Evolutionary conservation across 176 grass and related monocot genomes (phyloP).

Genomic region (Melocanna baccifera): DNA sequence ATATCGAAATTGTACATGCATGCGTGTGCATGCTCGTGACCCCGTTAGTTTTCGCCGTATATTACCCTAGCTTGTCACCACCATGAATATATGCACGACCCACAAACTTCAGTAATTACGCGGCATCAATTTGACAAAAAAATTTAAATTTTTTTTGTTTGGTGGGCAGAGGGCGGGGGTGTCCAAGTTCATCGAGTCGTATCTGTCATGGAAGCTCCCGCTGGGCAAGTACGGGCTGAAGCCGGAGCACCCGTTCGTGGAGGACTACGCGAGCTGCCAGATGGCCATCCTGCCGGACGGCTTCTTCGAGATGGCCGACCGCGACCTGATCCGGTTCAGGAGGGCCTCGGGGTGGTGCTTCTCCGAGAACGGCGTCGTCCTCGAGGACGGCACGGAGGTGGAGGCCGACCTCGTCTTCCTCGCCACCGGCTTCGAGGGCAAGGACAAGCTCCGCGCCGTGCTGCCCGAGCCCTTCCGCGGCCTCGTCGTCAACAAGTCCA

Average conservation of each 20-base stretch:
- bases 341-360: conserved; percentile 65
- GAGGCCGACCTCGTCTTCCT: conserved; percentile 93
- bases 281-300: conserved; percentile 94
- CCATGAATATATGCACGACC: not conserved
- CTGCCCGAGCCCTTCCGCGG: conserved; percentile 62
- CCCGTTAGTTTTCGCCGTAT: not conserved
- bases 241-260: conserved; percentile 89
- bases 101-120: not conserved
- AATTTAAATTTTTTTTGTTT: not conserved
- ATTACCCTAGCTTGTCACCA: not conserved
- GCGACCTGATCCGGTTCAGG: conserved; percentile 55
- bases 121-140: no score
- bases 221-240: conserved; percentile 76
- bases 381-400: conserved; percentile 65
- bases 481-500: conserved; percentile 52
- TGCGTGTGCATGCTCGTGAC: conserved; percentile 27
- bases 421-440: conserved; percentile 95
- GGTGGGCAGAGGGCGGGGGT: conserved; percentile 56
- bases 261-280: conserved; percentile 96
- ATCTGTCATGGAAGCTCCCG: conserved; percentile 84
- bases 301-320: conserved; percentile 90
- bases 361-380: conserved; percentile 65
- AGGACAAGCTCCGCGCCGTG: conserved; percentile 74
- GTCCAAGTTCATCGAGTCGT: conserved; percentile 95
- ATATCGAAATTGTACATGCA: not conserved